Evolutionary conservation across 345 rosid genomes (phyloP), one percentile per base, ranked within the genome.

Genomic region (Bruguiera gymnorhiza): DNA sequence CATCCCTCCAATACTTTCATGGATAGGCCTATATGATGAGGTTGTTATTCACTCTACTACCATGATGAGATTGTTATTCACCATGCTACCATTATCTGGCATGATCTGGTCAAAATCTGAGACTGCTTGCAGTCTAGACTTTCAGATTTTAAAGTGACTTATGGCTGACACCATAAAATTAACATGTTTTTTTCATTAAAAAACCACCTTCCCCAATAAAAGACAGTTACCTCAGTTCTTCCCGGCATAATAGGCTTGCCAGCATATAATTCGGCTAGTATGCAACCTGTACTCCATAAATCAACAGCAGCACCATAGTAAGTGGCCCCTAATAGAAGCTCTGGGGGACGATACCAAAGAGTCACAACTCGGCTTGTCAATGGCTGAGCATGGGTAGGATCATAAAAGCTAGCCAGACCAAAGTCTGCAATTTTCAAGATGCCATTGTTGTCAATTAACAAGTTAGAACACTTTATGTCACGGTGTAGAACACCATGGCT

Each of bases 181-280:
- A 43, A 18, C 50, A 13, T 13, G 13, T 11, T 0, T 43, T 43
- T 43, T 43, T 43, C 50, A 43, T 43, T 43, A 43, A 43, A 39
- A 43, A 56, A 56, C 29, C 16, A 24, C 4, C 23, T 56, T 10
- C 29, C 29, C 29, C 2, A 21, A 27, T 13, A 56, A 23, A 56
- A 55, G 68, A 55, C 8, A 50, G 39, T 26, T 82, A 92, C 99
- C 99, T 95, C 99, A 19, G 99, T 95, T 87, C 97, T 87, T 83
- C 99, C 99, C 31, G 97, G 99, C 99, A 95, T 92, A n/a, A 95
- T 92, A 70, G 97, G 99, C 83, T 95, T 95, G 82, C 99, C 99
- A 16, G 97, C 93, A 76, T 92, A 92, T 39, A 95, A 65, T 65
- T 95, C 99, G 32, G 99, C 97, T 73, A 92, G 91, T 81, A 95